phyloP scores from a whole-genome alignment of 2,329 filamentous ascomycete species.

The Thielaviopsis euricoi region DNA sequence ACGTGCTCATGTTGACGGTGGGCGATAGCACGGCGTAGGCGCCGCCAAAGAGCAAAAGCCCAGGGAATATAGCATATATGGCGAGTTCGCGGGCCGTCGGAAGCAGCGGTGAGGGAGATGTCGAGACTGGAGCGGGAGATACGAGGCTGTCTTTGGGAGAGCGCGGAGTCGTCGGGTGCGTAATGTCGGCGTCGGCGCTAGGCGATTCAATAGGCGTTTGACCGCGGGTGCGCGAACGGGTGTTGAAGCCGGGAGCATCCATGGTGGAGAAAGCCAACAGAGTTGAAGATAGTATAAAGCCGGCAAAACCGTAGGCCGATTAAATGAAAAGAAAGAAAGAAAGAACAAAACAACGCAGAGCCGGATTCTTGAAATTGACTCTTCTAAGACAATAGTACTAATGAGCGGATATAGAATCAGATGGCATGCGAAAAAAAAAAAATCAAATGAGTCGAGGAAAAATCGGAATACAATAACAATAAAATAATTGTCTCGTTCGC shows the following conservation, averaged over 20 bases:
- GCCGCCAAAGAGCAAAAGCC: slow-evolving; percentile 63
- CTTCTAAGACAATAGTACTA: too few relatives aligned
- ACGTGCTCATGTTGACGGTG: slow-evolving; percentile 44
- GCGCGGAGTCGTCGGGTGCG: neutral
- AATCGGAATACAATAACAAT: neutral
- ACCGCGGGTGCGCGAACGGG: neutral
- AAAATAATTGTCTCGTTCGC: neutral
- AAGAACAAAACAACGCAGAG: too few relatives aligned
- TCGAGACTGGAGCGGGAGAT: neutral
- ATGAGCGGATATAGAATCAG: too few relatives aligned
- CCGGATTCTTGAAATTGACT: too few relatives aligned
- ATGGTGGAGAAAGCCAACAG: neutral
- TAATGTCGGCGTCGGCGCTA: neutral
- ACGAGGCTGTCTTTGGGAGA: neutral
- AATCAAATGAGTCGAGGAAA: neutral
- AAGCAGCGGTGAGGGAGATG: slow-evolving; percentile 36
- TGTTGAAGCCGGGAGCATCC: neutral
- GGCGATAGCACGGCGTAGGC: slow-evolving; percentile 68
- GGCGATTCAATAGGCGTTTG: neutral
- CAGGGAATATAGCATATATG: slow-evolving; percentile 56
- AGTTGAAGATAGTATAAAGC: neutral
- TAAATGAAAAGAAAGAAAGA: neutral
- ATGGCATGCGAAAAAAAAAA: too few relatives aligned
- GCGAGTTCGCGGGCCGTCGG: slow-evolving; percentile 52
- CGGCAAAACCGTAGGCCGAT: neutral